phyloP scores from a whole-genome alignment of 2,329 filamentous ascomycete species.

The Fusarium drepaniforme region DNA sequence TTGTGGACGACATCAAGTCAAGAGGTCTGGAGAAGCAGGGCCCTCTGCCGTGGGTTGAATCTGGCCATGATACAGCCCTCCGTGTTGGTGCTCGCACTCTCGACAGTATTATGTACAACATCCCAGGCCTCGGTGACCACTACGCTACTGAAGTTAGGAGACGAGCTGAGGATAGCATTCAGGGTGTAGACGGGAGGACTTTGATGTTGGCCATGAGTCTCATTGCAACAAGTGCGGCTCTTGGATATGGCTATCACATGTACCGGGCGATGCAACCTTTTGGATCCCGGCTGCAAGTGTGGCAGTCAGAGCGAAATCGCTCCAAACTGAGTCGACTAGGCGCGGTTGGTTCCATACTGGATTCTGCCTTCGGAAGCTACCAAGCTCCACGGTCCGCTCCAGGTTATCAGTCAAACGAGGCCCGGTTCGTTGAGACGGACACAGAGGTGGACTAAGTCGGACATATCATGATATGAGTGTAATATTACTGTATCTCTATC shows the following conservation, averaged over 20 bases:
- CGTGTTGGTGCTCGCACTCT: conserved; percentile 47
- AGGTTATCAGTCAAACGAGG: conserved; percentile 24
- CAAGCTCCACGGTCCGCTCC: conserved; percentile 22
- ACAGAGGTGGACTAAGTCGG: conserved; percentile 50
- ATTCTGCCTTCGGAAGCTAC: conserved; percentile 48
- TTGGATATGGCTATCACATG: conserved; percentile 54
- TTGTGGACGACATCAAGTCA: conserved; percentile 48
- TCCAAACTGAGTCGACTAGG: conserved; percentile 58
- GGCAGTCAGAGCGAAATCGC: conserved; percentile 49
- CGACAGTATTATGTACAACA: conserved; percentile 51
- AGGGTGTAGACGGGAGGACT: conserved; percentile 49
- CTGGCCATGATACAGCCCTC: conserved; percentile 37
- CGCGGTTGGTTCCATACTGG: conserved; percentile 60
- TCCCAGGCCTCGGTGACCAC: conserved; percentile 51
- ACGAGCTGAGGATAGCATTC: conserved; percentile 49
- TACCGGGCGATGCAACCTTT: conserved; percentile 59
- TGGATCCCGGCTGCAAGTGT: conserved; percentile 59
- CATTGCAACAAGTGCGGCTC: conserved; percentile 52
- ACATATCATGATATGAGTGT: conserved; percentile 19
- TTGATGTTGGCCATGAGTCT: conserved; percentile 49
- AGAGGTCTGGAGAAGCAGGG: conserved; percentile 33
- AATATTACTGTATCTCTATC: conserved; percentile 35
- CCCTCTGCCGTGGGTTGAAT: conserved; percentile 45
- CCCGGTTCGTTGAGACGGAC: conserved; percentile 51
- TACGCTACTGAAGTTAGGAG: conserved; percentile 54